phyloP scores from a whole-genome alignment of 2,329 filamentous ascomycete species.

The Penicillium sp. region DNA sequence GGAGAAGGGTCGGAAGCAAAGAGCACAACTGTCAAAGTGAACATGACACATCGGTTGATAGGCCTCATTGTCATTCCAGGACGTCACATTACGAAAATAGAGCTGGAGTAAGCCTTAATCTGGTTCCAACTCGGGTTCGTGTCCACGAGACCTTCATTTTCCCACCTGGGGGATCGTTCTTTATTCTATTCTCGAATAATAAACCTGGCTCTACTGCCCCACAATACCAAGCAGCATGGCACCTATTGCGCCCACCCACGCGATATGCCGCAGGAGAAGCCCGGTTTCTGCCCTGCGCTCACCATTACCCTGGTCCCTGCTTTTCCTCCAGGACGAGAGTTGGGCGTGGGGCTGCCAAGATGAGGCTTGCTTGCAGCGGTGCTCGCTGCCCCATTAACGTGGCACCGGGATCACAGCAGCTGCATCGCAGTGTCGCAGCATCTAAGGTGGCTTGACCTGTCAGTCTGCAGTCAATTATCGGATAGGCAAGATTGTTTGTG shows the following conservation, averaged over 20 bases:
- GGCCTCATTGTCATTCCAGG: constrained; percentile 89
- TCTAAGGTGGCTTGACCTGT: constrained; percentile 10
- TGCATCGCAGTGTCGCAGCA: constrained; percentile 10
- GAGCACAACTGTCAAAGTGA: constrained; percentile 52
- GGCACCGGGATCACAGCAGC: constrained; percentile 16
- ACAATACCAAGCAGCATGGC: constrained; percentile 5
- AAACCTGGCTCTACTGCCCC: constrained; percentile 7
- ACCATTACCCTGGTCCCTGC: constrained; percentile 5
- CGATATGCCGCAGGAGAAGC: background rate
- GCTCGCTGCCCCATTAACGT: constrained; percentile 14
- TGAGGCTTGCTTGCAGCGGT: constrained; percentile 5
- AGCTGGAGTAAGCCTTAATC: constrained; percentile 65
- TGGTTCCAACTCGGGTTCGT: constrained; percentile 6
- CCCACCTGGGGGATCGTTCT: background rate
- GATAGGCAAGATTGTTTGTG: background rate
- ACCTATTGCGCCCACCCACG: background rate
- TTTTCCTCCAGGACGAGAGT: constrained; percentile 6
- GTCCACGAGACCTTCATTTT: constrained; percentile 13
- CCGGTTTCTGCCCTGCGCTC: constrained; percentile 7
- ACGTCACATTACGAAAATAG: constrained; percentile 79
- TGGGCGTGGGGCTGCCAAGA: constrained; percentile 16
- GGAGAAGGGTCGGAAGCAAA: constrained; percentile 20
- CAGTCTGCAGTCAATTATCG: constrained; percentile 2
- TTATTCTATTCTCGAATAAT: constrained; percentile 13
- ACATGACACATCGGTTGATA: constrained; percentile 82